A percentile compares a stretch with the other conserved stretches of the same genome.
These are phyloP conservation scores for Cenchrus fungigraminus DNA, from an alignment of 176 grass and related monocot species.

Conservation along the genomic window DNA sequence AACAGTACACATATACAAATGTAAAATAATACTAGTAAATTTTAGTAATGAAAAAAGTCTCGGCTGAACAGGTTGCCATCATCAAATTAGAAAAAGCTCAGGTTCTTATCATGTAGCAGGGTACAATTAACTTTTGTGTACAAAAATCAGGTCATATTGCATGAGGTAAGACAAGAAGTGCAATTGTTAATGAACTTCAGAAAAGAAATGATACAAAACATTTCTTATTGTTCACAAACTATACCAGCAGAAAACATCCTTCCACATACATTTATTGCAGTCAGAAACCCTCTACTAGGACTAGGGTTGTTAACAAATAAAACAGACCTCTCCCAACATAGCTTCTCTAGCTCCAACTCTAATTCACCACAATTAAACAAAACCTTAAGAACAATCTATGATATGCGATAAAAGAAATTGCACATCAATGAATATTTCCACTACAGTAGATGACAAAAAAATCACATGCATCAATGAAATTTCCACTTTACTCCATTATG, in stretches of 20 bases:
- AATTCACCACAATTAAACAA: not conserved
- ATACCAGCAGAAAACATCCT: not conserved
- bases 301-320: not conserved
- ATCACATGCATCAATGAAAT: not conserved
- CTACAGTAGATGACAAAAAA: not conserved
- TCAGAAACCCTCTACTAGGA: not conserved
- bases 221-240: not conserved
- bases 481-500: slow-evolving; percentile 5
- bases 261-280: not conserved
- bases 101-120: not conserved
- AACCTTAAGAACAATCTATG: not conserved
- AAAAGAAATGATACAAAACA: not conserved
- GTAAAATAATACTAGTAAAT: not conserved
- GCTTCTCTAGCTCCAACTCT: not conserved
- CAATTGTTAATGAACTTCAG: not conserved
- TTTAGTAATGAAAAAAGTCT: not conserved
- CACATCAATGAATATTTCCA: slow-evolving; percentile 7
- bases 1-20: not conserved
- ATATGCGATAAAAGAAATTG: not conserved
- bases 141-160: not conserved
- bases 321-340: not conserved
- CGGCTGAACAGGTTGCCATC: not conserved
- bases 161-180: not conserved
- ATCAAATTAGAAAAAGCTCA: slow-evolving; percentile 19
- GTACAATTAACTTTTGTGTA: not conserved